These are phyloP conservation scores for Acer negundo DNA, from an alignment of 345 rosid genomes.

Conservation along the genomic window DNA sequence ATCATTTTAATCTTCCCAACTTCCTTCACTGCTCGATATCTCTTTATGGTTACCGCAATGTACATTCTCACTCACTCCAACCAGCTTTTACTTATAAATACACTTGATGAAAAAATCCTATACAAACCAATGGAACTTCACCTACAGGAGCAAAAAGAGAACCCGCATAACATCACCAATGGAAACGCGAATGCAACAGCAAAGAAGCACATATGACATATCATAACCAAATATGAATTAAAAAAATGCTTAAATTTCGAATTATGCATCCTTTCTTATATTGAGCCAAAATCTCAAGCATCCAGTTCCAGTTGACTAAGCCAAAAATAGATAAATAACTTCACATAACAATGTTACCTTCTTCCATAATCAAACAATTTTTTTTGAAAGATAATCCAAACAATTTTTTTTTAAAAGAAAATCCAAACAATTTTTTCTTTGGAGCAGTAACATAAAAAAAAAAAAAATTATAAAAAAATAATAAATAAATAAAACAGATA, in stretches of 20 bases:
- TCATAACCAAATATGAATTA: background rate
- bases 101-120: conserved; percentile 15
- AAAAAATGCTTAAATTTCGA: background rate
- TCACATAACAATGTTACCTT: background rate
- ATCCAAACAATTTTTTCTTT: background rate
- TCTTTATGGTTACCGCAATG: conserved; percentile 67
- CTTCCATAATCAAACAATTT: background rate
- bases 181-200: background rate
- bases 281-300: background rate
- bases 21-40: conserved; percentile 73
- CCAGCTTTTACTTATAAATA: conserved; percentile 25
- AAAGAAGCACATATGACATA: background rate
- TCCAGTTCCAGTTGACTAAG: background rate
- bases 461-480: too few relatives aligned
- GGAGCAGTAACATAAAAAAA: background rate
- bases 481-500: background rate
- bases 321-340: too few relatives aligned
- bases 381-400: background rate
- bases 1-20: conserved; percentile 81
- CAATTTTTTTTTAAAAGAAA: background rate
- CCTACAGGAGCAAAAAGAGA: conserved; percentile 36
- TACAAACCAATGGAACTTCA: conserved; percentile 24
- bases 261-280: background rate
- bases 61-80: conserved; percentile 71
- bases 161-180: background rate